Conservation (phyloP, 345 rosid species). For the Gossypium arboreum region DNA sequence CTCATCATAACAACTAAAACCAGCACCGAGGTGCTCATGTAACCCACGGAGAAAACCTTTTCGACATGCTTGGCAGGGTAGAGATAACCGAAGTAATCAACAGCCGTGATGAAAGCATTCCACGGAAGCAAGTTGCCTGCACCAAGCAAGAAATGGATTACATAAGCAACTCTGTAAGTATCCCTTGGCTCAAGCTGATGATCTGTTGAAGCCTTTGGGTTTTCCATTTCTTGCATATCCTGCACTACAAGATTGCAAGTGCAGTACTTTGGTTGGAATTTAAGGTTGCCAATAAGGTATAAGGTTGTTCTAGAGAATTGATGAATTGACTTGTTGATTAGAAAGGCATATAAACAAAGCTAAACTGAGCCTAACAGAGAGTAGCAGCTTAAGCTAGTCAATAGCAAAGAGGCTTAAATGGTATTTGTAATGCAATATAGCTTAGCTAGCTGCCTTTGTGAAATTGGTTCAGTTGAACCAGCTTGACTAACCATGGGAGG, state of each 20-base stretch:
- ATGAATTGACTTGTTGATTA: conserved; percentile 25
- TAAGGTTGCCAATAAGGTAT: conserved; percentile 18
- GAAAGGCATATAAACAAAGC: conserved; percentile 23
- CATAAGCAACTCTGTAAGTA: conserved; percentile 61
- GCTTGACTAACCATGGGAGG: not conserved
- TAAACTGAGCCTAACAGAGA: not conserved
- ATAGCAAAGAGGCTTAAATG: not conserved
- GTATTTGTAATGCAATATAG: not conserved
- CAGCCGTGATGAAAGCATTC: conserved; percentile 89
- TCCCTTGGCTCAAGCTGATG: conserved; percentile 47
- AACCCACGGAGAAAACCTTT: conserved; percentile 85
- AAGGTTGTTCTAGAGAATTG: not conserved
- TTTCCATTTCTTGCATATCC: conserved; percentile 40
- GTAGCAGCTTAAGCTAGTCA: not conserved
- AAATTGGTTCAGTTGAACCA: not conserved
- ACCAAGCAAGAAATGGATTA: conserved; percentile 85
- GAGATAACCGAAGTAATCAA: conserved; percentile 70
- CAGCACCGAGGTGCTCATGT: conserved; percentile 75
- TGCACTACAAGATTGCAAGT: not conserved
- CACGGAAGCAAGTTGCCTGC: conserved; percentile 94
- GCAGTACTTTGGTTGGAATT: conserved; percentile 16
- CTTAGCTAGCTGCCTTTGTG: not conserved
- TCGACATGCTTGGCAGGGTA: conserved; percentile 70
- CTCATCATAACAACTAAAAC: conserved; percentile 56
- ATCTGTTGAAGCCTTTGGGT: conserved; percentile 28